Base-by-base conservation (phyloP, 2,329 filamentous ascomycete species). In the Clarireedia monteithiana region DNA sequence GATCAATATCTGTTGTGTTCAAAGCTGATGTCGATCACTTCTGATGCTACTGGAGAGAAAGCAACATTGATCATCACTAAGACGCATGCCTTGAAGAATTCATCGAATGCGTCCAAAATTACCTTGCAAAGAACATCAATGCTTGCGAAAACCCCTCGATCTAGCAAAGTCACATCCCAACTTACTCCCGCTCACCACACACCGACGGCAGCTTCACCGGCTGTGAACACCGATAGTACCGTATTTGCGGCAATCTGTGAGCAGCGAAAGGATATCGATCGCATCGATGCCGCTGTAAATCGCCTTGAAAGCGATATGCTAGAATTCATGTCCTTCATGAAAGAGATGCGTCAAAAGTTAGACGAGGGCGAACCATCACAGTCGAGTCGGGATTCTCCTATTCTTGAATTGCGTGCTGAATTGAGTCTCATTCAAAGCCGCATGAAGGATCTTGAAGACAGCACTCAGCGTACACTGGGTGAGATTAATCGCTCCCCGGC, bases 201-300 rank as follows among this genome's bases (percentile, higher is more conserved):
- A 14, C 36, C 46, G 24, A 30, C 23, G 23, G 38, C 15, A 36
- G 26, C 38, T 50, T 50, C 46, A 26, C 39, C 46, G 15, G 38
- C 38, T 17, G 40, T 34, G 10, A 23, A 10, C 17, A 17, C n/a
- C 17, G 38, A 55, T 12, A 17, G 46, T 6, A 30, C 9, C 26
- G 23, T 55, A 7, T 30, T 49, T 20, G 14, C 7, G 12, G 42
- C 46, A 17, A 50, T 55, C n/a, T 14, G 15, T 44, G 53, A 50
- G 38, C 46, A 70, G 56, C 60, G 62, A 55, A 60, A 61, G 42
- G 64, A 68, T 50, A 69, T 70, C 38, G 64, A 67, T 54, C 64
- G 67, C 7, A 59, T 69, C 30, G 62, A 59, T 17, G 60, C 53
- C 15, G 59, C 61, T 26, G 46, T 69, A 12, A 55, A 59, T 44